Conservation (phyloP, 306 rosid genomes). For the Calophaca sinica region DNA sequence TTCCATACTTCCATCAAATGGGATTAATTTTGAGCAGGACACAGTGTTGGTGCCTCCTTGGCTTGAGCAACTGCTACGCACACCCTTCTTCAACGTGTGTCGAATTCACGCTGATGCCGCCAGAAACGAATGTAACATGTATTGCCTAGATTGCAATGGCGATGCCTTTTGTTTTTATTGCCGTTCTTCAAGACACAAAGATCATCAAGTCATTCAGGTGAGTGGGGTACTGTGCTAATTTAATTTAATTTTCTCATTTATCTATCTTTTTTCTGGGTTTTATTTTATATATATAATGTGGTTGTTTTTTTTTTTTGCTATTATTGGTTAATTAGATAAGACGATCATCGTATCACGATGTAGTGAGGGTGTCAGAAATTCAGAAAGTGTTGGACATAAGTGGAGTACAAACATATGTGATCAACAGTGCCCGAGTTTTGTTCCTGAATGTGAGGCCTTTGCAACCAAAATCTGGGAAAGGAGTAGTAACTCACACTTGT, state of each 20-base stretch:
- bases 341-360: constrained; percentile 95
- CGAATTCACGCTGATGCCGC: constrained; percentile 81
- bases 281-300: not conserved
- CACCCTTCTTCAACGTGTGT: constrained; percentile 79
- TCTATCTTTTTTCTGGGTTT: no score
- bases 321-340: constrained; percentile 61
- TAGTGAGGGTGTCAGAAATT: constrained; percentile 82
- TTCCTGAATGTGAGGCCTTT: constrained; percentile 90
- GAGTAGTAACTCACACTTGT: constrained; percentile 87
- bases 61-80: constrained; percentile 74
- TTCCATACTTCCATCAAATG: not conserved
- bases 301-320: not conserved
- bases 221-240: not conserved
- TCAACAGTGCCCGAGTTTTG: constrained; percentile 87
- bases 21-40: constrained; percentile 51
- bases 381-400: constrained; percentile 78
- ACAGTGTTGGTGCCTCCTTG: constrained; percentile 85
- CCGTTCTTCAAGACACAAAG: constrained; percentile 87
- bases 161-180: constrained; percentile 94
- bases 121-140: constrained; percentile 89
- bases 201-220: constrained; percentile 93
- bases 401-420: constrained; percentile 95
- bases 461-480: constrained; percentile 87
- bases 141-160: constrained; percentile 78
- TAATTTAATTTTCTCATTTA: no score